Conservation (phyloP, 495 filamentous ascomycete species). For the Neurospora sp. region DNA sequence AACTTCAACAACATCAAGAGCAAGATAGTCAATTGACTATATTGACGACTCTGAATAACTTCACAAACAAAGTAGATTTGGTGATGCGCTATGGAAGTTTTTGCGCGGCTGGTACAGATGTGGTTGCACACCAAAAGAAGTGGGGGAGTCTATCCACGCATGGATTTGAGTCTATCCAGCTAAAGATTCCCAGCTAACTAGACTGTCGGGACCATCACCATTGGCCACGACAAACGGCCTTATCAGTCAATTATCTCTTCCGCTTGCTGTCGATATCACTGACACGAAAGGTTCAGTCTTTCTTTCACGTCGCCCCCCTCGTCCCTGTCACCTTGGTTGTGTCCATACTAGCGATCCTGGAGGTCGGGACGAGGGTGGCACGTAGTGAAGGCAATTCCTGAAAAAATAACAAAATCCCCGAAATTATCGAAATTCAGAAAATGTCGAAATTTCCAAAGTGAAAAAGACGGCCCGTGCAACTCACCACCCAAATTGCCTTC, state of each 20-base stretch:
- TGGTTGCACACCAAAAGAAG: too few species aligned
- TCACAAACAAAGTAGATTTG: too few species aligned
- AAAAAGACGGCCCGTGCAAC: neutral
- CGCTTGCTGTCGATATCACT: neutral
- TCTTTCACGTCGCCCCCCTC: neutral
- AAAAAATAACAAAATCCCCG: neutral
- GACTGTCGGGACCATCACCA: neutral
- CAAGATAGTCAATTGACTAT: too few species aligned
- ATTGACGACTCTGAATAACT: too few species aligned
- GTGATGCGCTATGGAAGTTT: too few species aligned
- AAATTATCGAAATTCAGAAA: neutral
- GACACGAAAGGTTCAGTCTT: neutral
- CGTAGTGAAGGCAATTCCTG: neutral
- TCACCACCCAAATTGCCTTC: neutral
- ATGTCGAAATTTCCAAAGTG: neutral
- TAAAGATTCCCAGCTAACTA: neutral
- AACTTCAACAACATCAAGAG: too few species aligned
- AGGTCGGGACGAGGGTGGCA: neutral
- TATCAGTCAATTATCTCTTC: neutral
- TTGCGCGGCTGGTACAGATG: too few species aligned
- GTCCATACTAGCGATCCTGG: neutral
- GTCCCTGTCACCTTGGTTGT: neutral
- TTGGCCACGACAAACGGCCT: neutral
- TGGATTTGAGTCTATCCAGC: too few species aligned
- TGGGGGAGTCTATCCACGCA: too few species aligned